Base-by-base conservation (phyloP, 352 stramenopile genomes). In the Globisporangium apiculatum region DNA sequence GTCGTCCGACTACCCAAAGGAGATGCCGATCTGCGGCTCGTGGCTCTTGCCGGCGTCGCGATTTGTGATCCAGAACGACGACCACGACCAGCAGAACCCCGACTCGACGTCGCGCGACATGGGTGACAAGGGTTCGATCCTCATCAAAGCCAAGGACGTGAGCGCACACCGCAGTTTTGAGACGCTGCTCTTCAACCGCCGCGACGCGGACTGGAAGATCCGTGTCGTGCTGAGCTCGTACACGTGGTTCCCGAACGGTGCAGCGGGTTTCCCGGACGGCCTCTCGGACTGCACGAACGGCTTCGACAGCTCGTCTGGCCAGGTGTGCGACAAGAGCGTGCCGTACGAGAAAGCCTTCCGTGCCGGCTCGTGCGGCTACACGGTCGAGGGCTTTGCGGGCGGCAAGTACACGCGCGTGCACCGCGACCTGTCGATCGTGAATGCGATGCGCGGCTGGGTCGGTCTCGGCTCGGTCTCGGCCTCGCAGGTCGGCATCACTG, bases 31-130 rank as follows among this genome's bases (percentile, higher is more conserved):
- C n/a, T 85, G 75, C 35, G 77, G 75, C 12, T 78, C 65, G n/a
- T 90, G 80, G 73, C 79, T 86, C 52, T 47, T 90, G 12, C 75
- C 76, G 17, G 42, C 76, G 1, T 74, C 73, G 18, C 73, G 81
- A 0, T 86, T 87, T 31, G 81, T 87, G 46, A 68, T 91, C 8
- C 81, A 91, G 57, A 91, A 89, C 60, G 81, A 89, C 38, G 79
- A 89, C 59, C 73, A 84, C 58, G 81, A 91, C 65, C 81, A 91
- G 56, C 76, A 91, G 51, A 68, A 62, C 48, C 63, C 68, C 0
- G 79, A 73, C 15, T 86, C 73, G 7, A 69, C 54, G 1, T 68
- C 76, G 14, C 75, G 80, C 5, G 65, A 82, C 40, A 91, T 91
- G 80, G 66, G 70, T 0, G 62, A 73, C 47, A 62, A 70, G 37